Conservation (phyloP, 257 asterid genomes). For the Rehmannia glutinosa region DNA sequence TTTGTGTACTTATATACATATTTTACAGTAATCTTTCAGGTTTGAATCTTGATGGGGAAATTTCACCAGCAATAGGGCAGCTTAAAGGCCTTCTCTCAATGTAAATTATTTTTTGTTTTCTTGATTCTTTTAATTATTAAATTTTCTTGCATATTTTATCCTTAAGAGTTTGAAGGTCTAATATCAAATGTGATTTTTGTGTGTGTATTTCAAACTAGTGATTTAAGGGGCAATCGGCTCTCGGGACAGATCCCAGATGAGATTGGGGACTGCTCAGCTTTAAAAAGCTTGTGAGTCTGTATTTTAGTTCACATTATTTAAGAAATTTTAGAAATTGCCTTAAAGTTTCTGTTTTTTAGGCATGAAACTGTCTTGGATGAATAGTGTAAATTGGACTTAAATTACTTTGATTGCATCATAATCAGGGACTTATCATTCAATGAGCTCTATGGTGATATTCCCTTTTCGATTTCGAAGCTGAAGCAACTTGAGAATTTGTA, state of each 20-base stretch:
- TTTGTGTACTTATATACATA: not conserved
- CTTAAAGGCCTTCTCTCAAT: slow-evolving; percentile 62
- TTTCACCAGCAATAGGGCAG: slow-evolving; percentile 88
- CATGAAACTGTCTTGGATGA: too few relatives aligned
- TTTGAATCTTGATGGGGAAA: slow-evolving; percentile 87
- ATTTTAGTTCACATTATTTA: not conserved
- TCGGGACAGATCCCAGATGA: slow-evolving; percentile 98
- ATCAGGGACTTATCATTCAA: slow-evolving; percentile 89
- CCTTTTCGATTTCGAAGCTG: slow-evolving; percentile 88
- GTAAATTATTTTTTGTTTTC: slow-evolving; percentile 27
- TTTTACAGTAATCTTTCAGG: slow-evolving; percentile 76
- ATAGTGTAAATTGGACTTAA: not conserved
- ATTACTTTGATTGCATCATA: not conserved
- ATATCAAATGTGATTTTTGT: not conserved
- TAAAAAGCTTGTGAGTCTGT: slow-evolving; percentile 52
- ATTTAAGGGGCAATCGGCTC: slow-evolving; percentile 62
- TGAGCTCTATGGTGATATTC: slow-evolving; percentile 86
- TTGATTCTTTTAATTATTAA: not conserved
- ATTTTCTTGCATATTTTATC: not conserved
- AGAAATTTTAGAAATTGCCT: not conserved
- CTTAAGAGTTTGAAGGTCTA: not conserved
- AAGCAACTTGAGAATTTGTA: slow-evolving; percentile 83
- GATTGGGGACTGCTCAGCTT: slow-evolving; percentile 86
- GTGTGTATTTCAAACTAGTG: slow-evolving; percentile 36
- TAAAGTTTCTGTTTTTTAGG: not conserved